Evolutionary conservation across 2,329 filamentous ascomycete genomes (phyloP), one percentile per base, ranked within the genome.

Genomic region (Blastomyces parvus): DNA sequence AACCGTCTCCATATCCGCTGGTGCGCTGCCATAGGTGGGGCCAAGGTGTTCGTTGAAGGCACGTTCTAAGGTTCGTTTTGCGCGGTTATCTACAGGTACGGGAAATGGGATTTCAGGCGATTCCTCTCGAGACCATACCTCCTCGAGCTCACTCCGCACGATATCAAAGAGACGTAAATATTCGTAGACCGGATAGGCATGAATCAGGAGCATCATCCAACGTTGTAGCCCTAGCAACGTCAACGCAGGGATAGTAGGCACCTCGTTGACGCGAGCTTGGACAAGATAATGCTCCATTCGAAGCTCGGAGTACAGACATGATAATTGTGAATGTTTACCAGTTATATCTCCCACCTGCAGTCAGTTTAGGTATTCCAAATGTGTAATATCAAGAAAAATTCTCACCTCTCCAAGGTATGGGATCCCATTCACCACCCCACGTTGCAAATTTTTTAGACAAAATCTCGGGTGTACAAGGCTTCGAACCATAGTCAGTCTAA

Each of bases 111-210:
- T 36, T 36, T 36, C 11, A 8, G 33, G 8, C 33, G 1, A 36
- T 36, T 81, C 68, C 91, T 90, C 91, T 0, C 91, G 91, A 62
- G 95, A 87, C 2, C 88, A 81, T 73, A 92, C 7, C 6, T 36
- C 1, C 33, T 9, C 8, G 33, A 36, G 33, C 33, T 36, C 33
- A 6, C 11, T 7, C 33, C 9, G 33, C 33, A 7, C 33, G 33
- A 11, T 36, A 36, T 7, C 5, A 36, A 36, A 36, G 33, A 36
- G 33, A 36, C 33, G 33, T 6, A 36, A 36, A 64, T 86, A 87
- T 73, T 96, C 91, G 57, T 84, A 81, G 50, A 91, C 86, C 0
- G 91, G 91, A 67, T 91, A 86, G 0, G 90, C 88, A 66, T 86
- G 83, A 46, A 93, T 87, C 73, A 90, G 83, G 33, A 33, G 33